These are phyloP conservation scores for Fusarium aywerte DNA, from an alignment of 2,329 filamentous ascomycete species.

Conservation along the genomic window DNA sequence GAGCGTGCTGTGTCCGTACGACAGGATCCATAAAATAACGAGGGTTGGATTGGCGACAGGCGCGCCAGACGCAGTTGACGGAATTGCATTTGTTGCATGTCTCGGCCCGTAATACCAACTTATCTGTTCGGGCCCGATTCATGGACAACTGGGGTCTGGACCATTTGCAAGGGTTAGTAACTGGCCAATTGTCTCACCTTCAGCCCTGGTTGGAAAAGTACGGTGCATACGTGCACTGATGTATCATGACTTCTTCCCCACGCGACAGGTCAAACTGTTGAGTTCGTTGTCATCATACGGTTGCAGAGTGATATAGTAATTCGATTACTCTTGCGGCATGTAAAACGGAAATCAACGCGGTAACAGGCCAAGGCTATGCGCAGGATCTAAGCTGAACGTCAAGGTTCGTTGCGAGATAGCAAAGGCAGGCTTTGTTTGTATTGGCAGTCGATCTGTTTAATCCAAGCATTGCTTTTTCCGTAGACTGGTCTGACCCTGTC, in stretches of 20 bases:
- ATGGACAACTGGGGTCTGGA: conserved; percentile 3
- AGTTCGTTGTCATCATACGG: conserved; percentile 15
- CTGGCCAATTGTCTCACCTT: conserved; percentile 9
- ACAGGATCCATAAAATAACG: not conserved
- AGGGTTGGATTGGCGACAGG: conserved; percentile 21
- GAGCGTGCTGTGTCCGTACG: not conserved
- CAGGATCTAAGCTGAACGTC: not conserved
- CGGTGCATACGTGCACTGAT: not conserved
- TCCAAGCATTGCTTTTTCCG: not conserved
- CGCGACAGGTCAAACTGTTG: conserved; percentile 9
- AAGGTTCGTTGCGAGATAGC: not conserved
- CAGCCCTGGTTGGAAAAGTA: conserved; percentile 10
- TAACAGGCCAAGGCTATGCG: not conserved
- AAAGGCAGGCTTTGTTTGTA: conserved; percentile 1
- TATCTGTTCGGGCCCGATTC: conserved; percentile 9
- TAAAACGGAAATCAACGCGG: not conserved
- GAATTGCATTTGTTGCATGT: conserved; percentile 10
- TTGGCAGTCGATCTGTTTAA: not conserved
- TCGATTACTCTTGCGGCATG: not conserved
- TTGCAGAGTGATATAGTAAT: conserved; percentile 7
- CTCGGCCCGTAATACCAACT: conserved; percentile 10
- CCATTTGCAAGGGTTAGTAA: not conserved
- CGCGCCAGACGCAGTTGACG: conserved; percentile 29
- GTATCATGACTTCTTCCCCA: conserved; percentile 18
- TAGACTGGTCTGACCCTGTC: not conserved